Percentiles rank a stretch among this genome's conserved stretches.
Conservation (phyloP, 2,329 filamentous ascomycete species). For the Aspergillus ochraceoroseus region DNA sequence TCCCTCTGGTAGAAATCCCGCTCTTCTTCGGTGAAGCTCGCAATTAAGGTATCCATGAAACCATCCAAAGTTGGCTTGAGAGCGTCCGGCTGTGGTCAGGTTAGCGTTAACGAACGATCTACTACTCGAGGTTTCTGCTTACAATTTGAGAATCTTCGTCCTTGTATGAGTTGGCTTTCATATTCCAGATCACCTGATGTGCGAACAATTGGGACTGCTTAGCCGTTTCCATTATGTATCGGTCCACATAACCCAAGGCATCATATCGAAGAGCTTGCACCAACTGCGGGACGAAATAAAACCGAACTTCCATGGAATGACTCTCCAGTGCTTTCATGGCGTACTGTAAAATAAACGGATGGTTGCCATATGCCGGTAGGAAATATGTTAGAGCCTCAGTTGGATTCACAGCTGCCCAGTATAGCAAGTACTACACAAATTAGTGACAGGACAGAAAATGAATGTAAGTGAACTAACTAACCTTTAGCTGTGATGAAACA, state of each 20-base stretch:
- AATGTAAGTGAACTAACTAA: conserved; percentile 33
- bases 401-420: conserved; percentile 88
- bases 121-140: conserved; percentile 35
- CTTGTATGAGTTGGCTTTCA: conserved; percentile 98
- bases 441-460: conserved; percentile 4
- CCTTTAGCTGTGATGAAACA: conserved; percentile 78
- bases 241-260: conserved; percentile 84
- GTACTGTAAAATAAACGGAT: conserved; percentile 92
- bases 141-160: conserved; percentile 86
- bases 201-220: conserved; percentile 98
- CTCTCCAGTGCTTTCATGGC: conserved; percentile 92
- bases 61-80: conserved; percentile 91
- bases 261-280: conserved; percentile 94
- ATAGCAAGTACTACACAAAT: conserved; percentile 67
- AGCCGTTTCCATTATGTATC: conserved; percentile 94
- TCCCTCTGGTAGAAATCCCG: conserved; percentile 86
- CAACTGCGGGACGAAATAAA: conserved; percentile 98
- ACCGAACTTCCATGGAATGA: conserved; percentile 92
- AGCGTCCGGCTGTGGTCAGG: conserved; percentile 62
- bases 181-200: conserved; percentile 99
- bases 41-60: conserved; percentile 78
- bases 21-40: conserved; percentile 74
- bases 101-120: conserved; percentile 10
- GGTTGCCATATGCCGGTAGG: conserved; percentile 80
- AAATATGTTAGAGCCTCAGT: conserved; percentile 92